A percentile compares a stretch with the other conserved stretches of the same genome.
Evolutionary conservation across 495 filamentous ascomycete genomes (phyloP).

Genomic region (Penicillium longicatenatum): DNA sequence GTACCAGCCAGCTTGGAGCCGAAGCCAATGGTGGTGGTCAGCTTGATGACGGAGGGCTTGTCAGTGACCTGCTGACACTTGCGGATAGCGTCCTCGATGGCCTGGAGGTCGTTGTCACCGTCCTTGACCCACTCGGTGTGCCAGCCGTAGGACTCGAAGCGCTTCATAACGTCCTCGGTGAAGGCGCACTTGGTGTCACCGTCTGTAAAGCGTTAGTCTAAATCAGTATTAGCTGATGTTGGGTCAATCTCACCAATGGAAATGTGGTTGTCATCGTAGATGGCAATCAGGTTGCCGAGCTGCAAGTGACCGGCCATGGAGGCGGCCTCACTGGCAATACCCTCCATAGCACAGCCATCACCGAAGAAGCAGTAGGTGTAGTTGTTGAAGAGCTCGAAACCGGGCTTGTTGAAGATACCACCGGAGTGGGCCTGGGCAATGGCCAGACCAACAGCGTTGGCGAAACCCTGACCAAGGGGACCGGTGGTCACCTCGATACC

Average conservation of each 20-base stretch:
- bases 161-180: constrained; percentile 94
- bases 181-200: constrained; percentile 94
- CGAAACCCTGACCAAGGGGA: constrained; percentile 92
- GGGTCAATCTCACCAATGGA: constrained; percentile 65
- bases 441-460: constrained; percentile 94
- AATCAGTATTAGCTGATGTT: neutral
- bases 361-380: constrained; percentile 96
- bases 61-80: constrained; percentile 83
- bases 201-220: constrained; percentile 51
- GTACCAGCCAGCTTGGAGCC: constrained; percentile 94
- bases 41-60: constrained; percentile 96
- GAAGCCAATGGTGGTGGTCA: constrained; percentile 97
- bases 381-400: constrained; percentile 89
- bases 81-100: constrained; percentile 86
- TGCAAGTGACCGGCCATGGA: constrained; percentile 94
- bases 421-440: constrained; percentile 91
- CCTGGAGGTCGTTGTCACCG: constrained; percentile 86
- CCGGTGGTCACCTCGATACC: constrained; percentile 98
- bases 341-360: constrained; percentile 98
- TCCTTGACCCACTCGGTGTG: constrained; percentile 84
- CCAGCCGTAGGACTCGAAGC: constrained; percentile 98
- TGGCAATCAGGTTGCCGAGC: constrained; percentile 92
- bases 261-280: constrained; percentile 99
- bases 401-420: constrained; percentile 95
- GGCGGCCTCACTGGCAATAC: constrained; percentile 90